phyloP scores from a whole-genome alignment of 371 early-diverging fungal genomes.

The Actinomucor elegans region DNA sequence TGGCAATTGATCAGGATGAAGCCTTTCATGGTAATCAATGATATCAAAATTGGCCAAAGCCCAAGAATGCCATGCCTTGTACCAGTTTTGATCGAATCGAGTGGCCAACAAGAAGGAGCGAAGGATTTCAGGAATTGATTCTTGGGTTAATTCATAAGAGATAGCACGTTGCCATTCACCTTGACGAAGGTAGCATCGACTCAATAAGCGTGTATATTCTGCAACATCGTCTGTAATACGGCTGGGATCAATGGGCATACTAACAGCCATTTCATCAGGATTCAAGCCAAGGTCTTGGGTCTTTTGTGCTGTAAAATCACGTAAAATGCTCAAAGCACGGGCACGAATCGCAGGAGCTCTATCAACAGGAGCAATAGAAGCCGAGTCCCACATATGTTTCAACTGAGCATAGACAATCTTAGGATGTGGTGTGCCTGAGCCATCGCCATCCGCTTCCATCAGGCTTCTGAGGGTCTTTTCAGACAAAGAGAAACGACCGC shows the following conservation, averaged over 20 bases:
- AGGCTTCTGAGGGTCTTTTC: conserved; percentile 77
- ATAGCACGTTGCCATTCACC: conserved; percentile 92
- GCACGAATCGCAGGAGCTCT: conserved; percentile 56
- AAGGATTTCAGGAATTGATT: conserved; percentile 79
- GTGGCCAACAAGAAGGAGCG: conserved; percentile 87
- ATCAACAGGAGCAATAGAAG: conserved; percentile 40
- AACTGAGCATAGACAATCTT: conserved; percentile 92
- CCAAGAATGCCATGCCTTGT: conserved; percentile 99
- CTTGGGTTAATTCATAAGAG: conserved; percentile 75
- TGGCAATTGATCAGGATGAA: conserved; percentile 54
- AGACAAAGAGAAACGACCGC: conserved; percentile 80
- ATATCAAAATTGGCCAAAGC: conserved; percentile 95
- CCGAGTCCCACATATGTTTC: conserved; percentile 93
- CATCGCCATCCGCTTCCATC: conserved; percentile 52
- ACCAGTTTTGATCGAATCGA: conserved; percentile 91
- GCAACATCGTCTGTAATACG: conserved; percentile 52
- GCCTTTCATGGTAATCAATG: conserved; percentile 72
- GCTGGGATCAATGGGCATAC: conserved; percentile 51
- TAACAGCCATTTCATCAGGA: conserved; percentile 59
- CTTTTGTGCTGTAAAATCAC: conserved; percentile 65
- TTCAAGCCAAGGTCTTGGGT: conserved; percentile 60
- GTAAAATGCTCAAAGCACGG: conserved; percentile 58
- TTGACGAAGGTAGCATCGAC: conserved; percentile 89
- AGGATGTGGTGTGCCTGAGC: conserved; percentile 54
- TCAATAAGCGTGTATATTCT: conserved; percentile 66